A percentile compares a stretch with the other conserved stretches of the same genome.
Evolutionary conservation across 2,329 filamentous ascomycete species (phyloP).

Genomic region (Fusarium sp.): DNA sequence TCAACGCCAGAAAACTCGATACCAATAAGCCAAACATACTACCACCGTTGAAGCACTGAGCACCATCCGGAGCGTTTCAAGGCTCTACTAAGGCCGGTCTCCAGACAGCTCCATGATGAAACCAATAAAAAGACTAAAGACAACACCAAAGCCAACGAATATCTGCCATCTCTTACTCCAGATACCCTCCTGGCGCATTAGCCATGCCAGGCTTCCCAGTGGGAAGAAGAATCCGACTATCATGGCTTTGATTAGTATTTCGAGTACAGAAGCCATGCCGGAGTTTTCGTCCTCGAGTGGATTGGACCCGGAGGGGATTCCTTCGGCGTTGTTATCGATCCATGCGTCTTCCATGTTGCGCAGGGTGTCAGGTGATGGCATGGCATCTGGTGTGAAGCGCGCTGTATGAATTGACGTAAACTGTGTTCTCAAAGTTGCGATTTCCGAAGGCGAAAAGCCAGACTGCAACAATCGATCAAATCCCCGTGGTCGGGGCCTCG

Average conservation of each 20-base stretch:
- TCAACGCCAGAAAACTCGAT: slow-evolving; percentile 50
- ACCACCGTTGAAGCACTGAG: background rate
- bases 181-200: slow-evolving; percentile 85
- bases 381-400: slow-evolving; percentile 85
- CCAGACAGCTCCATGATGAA: slow-evolving; percentile 62
- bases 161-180: slow-evolving; percentile 86
- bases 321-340: slow-evolving; percentile 75
- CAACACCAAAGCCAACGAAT: slow-evolving; percentile 84
- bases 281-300: slow-evolving; percentile 57
- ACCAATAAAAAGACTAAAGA: slow-evolving; percentile 81
- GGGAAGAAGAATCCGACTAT: slow-evolving; percentile 96
- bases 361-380: slow-evolving; percentile 81
- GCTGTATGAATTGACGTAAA: slow-evolving; percentile 86
- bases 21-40: slow-evolving; percentile 45
- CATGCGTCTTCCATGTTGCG: slow-evolving; percentile 86
- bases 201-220: slow-evolving; percentile 83
- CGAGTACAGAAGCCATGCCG: slow-evolving; percentile 66
- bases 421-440: slow-evolving; percentile 84
- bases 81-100: slow-evolving; percentile 38
- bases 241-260: slow-evolving; percentile 88
- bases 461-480: slow-evolving; percentile 86
- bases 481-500: slow-evolving; percentile 63
- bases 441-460: slow-evolving; percentile 84
- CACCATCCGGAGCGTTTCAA: background rate
- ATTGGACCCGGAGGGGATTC: slow-evolving; percentile 49